Percentiles rank a stretch among this genome's conserved stretches.
Conservation (phyloP, 1,284 basidiomycete genomes). For the Ganoderma resinaceum region DNA sequence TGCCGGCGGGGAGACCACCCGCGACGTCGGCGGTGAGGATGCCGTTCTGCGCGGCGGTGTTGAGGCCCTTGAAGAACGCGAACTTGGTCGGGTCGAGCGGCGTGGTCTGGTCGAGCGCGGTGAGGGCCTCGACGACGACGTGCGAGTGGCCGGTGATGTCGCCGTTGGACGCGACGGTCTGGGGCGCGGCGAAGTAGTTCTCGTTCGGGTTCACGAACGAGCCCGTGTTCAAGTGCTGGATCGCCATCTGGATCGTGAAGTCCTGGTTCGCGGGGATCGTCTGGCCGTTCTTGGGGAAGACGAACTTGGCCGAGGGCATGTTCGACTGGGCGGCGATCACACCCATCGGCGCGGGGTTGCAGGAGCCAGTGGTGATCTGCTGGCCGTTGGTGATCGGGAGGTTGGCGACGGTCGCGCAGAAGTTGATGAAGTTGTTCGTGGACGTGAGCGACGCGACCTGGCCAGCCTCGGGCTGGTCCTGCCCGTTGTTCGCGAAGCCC, state of each 20-base stretch:
- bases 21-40: conserved; percentile 62
- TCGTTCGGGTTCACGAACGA: conserved; percentile 59
- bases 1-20: conserved; percentile 63
- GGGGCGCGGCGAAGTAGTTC: conserved; percentile 65
- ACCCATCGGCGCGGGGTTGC: conserved; percentile 49
- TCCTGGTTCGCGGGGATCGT: conserved; percentile 49
- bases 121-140: conserved; percentile 66
- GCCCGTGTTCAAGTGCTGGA: conserved; percentile 56
- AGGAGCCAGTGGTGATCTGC: conserved; percentile 40
- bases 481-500: conserved; percentile 60
- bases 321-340: conserved; percentile 49
- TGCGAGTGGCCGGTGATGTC: conserved; percentile 65
- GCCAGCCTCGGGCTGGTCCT: conserved; percentile 49
- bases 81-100: conserved; percentile 65
- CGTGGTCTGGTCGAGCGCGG: conserved; percentile 57
- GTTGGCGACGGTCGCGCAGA: conserved; percentile 52
- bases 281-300: conserved; percentile 51
- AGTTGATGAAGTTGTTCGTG: conserved; percentile 66
- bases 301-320: conserved; percentile 61
- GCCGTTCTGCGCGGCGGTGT: conserved; percentile 53
- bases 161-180: conserved; percentile 62
- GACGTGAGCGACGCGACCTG: conserved; percentile 57
- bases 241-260: conserved; percentile 59
- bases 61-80: conserved; percentile 77
- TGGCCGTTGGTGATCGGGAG: conserved; percentile 40